Evolutionary conservation across 1,139 yeast species (phyloP), one percentile per base, ranked within the genome.

Genomic region (Sugiyamaella novakii): DNA sequence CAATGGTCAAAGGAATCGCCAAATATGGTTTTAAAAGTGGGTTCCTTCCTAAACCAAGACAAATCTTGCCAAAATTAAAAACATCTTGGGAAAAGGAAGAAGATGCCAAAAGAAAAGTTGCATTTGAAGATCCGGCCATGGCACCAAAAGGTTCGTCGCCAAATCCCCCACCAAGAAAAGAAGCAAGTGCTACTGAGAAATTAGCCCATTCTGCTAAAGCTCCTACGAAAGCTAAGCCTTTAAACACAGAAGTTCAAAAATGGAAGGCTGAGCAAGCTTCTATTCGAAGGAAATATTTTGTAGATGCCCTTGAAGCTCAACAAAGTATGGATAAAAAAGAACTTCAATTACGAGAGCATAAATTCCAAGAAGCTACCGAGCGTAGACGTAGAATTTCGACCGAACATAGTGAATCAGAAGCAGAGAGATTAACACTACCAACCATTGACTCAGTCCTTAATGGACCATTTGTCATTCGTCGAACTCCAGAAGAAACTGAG

Each of bases 51-150:
- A 76, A 73, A 51, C 82, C 86, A 11, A 82, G 95, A 62, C 81
- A 84, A 33, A 76, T 80, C 47, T 79, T 83, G 54, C 83, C 87
- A 7, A 64, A 72, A 35, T 72, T 71, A 38, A 72, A 73, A 56
- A 63, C 71, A 4, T 53, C 60, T n/a, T 60, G 61, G 56, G 71
- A 67, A 46, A 45, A 45, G 19, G 63, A 58, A 49, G 61, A 59
- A 29, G 79, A 76, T 43, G 73, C 78, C 25, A 76, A 75, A 50
- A 68, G 74, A 18, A 81, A 74, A 52, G 72, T 73, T 37, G 95
- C 95, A 19, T 88, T 83, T 67, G 87, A 88, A 14, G 85, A 83
- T 51, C 86, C 83, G 39, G 79, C 85, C 11, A 79, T 81, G 59
- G 82, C 84, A 55, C 96, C 97, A 43, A 75, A 69, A 54, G 83